A percentile compares a stretch with the other conserved stretches of the same genome.
These are phyloP conservation scores for Claviceps quebecensis DNA, from an alignment of 2,329 filamentous ascomycete species.

Conservation along the genomic window DNA sequence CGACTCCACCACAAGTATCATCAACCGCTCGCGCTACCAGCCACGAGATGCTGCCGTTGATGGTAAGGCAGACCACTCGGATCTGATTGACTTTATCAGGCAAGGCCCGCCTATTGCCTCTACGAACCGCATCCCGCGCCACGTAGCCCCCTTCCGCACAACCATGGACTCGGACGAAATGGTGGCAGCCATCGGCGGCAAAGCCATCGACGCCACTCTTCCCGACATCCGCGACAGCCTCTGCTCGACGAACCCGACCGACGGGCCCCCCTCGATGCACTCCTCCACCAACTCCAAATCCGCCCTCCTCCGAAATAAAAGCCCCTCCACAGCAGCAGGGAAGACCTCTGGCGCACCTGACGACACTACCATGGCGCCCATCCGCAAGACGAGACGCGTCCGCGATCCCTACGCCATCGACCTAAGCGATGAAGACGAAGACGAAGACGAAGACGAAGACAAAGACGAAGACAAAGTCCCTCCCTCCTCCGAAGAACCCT, in stretches of 20 bases:
- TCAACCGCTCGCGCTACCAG: constrained; percentile 40
- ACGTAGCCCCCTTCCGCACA: constrained; percentile 71
- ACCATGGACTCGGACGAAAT: constrained; percentile 81
- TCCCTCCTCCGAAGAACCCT: no score
- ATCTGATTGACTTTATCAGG: constrained; percentile 90
- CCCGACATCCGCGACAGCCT: constrained; percentile 42
- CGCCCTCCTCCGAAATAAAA: constrained; percentile 42
- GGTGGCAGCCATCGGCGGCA: constrained; percentile 36
- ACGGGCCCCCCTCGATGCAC: constrained; percentile 38
- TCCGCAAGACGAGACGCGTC: constrained; percentile 61
- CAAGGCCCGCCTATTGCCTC: constrained; percentile 57
- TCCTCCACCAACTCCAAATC: constrained; percentile 66
- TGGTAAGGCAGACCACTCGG: constrained; percentile 55
- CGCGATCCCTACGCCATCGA: constrained; percentile 93
- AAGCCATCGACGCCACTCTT: constrained; percentile 42
- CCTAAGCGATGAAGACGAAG: constrained; percentile 47
- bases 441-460: constrained; percentile 49
- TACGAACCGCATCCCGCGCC: constrained; percentile 58
- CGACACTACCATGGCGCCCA: constrained; percentile 47
- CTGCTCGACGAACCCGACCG: constrained; percentile 41
- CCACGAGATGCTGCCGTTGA: constrained; percentile 58
- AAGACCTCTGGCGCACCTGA: constrained; percentile 35
- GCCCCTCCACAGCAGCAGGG: constrained; percentile 12
- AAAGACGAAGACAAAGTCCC: constrained; percentile 36
- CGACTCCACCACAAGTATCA: constrained; percentile 22